Base-by-base conservation (phyloP, 805 yeast genomes). In the Wickerhamomyces bisporus region DNA sequence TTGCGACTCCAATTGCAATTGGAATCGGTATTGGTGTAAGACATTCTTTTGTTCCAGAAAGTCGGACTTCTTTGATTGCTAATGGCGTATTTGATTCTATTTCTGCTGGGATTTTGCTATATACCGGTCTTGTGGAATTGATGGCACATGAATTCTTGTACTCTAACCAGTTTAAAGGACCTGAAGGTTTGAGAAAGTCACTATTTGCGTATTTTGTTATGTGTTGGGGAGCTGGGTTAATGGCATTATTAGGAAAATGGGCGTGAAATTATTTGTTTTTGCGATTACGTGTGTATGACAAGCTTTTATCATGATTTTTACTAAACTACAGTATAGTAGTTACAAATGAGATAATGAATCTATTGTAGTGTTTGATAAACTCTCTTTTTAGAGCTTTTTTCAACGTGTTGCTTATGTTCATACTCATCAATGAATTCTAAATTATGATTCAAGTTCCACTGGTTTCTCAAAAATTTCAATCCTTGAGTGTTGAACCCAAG, bases 401-500 rank as follows among this genome's bases (percentile, higher is more conserved):
- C 81, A 20, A 73, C 77, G 42, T 71, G 67, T 39, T 64, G 65
- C 39, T 61, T 61, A 43, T 75, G 79, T 46, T 79, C 82, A 21
- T 66, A 67, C 34, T 77, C 85, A 50, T 86, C 96, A 33, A 76
- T 71, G 53, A 79, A 88, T 55, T 82, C 87, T 25, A 74, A 69
- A 48, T 73, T 79, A 56, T 91, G 98, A 30, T 69, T 71, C 54
- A 80, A 61, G 42, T 77, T 76, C 96, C 96, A 89, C 59, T 83
- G 87, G 31, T 71, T 75, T 55, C 78, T 80, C 42, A 85, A 61
- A 50, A 77, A 84, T 49, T 73, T 76, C 58, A 93, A 66, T 4
- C 96, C 97, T 44, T 85, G 89, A 15, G 86, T 68, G 53, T 93
- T 93, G 65, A 73, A 81, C 9, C 97, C 98, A 32, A 93, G 68